Conservation (phyloP, 257 asterid species). For the Petunia axillaris region DNA sequence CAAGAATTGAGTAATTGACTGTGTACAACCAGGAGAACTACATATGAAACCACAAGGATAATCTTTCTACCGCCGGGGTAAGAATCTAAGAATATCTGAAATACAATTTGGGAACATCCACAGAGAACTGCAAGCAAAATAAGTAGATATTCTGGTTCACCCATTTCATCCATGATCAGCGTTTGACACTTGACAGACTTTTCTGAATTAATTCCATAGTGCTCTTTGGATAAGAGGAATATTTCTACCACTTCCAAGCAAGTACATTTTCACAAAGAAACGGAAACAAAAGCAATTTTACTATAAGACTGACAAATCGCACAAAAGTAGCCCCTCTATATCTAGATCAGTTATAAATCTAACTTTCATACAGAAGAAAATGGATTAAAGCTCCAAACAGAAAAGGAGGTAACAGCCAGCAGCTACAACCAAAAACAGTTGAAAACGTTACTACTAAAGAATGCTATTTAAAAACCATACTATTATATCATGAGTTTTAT, state of each 20-base stretch:
- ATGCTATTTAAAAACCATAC: neutral
- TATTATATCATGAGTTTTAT: neutral
- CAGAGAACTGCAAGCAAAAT: neutral
- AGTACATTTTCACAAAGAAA: neutral
- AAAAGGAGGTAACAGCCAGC: neutral
- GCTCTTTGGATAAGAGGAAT: constrained; percentile 1
- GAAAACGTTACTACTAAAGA: neutral
- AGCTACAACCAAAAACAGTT: neutral
- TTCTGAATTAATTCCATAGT: neutral
- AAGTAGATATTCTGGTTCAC: neutral
- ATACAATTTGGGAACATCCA: constrained; percentile 19
- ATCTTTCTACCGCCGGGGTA: neutral
- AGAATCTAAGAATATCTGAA: constrained; percentile 2
- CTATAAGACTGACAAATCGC: neutral
- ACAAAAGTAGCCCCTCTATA: neutral
- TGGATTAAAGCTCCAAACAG: neutral
- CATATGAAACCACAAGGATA: neutral
- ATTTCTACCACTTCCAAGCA: neutral
- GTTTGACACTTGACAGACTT: constrained; percentile 4
- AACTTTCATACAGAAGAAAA: neutral
- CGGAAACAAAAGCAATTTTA: neutral
- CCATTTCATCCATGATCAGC: neutral
- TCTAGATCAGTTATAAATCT: neutral
- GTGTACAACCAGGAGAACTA: neutral
- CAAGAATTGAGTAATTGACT: neutral